Conservation (phyloP, 352 stramenopile species). For the Phytophthora hybrid region DNA sequence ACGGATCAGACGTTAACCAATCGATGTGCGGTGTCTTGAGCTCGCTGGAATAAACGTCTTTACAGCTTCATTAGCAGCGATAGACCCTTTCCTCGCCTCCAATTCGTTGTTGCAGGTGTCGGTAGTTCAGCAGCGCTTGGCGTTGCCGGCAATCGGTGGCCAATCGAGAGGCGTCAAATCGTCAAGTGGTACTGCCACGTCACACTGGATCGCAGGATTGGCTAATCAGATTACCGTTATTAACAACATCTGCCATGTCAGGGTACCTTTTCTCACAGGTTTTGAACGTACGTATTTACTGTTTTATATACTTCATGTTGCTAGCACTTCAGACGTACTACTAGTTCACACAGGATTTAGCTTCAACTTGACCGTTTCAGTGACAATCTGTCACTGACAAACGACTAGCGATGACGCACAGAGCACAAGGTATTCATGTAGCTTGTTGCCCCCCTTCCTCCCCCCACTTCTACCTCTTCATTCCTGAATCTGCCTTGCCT, state of each 20-base stretch:
- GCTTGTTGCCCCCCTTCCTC: neutral
- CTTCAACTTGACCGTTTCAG: neutral
- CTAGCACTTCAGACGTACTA: neutral
- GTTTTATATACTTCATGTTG: neutral
- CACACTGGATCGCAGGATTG: constrained; percentile 1
- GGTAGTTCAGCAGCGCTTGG: too few relatives aligned
- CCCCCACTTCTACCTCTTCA: neutral
- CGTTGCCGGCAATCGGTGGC: too few relatives aligned
- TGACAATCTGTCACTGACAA: too few relatives aligned
- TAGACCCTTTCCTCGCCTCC: too few relatives aligned
- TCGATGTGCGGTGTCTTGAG: too few relatives aligned
- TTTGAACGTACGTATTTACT: neutral
- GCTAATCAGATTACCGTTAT: neutral
- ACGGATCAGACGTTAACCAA: constrained; percentile 55
- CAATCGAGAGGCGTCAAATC: neutral
- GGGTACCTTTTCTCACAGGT: neutral
- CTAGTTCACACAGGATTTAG: neutral
- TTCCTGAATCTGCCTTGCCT: constrained; percentile 14
- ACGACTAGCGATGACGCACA: too few relatives aligned
- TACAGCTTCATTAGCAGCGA: too few relatives aligned
- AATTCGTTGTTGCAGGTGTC: too few relatives aligned
- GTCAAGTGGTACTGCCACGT: neutral
- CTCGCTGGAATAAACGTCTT: too few relatives aligned
- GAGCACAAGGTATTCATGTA: neutral
- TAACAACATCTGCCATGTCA: too few relatives aligned